Evolutionary conservation across 768 basidiomycete genomes (phyloP), one percentile per base, ranked within the genome.

Genomic region (Tremella fuciformis): DNA sequence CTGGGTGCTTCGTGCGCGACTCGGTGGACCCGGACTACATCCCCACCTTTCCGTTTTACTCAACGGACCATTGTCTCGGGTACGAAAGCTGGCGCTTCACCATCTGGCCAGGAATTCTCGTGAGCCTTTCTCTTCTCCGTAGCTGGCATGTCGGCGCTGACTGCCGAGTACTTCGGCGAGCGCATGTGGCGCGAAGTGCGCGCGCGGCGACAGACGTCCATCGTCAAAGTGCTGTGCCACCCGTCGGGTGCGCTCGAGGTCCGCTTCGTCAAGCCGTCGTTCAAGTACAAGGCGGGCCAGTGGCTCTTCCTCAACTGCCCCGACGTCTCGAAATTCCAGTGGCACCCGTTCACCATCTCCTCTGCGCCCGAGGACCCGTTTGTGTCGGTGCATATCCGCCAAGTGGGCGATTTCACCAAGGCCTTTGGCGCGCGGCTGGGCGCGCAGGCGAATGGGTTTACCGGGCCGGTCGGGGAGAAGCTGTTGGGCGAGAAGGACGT

Each of bases 261-360:
- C 47, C 87, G 91, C 48, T 92, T 96, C 71, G 77, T 86, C 73
- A 96, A 96, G 79, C 88, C 89, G 7, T 88, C 86, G 74, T 88
- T 96, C 82, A 89, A 87, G 73, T 93, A 96, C 78, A 87, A 86
- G 50, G 63, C 67, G 2, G 72, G 72, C 26, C 67, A 69, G 49
- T 70, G 69, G 70, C 42, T 68, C 16, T 71, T 70, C 49, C 55
- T 70, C 25, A 67, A 70, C 29, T 60, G 62, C 13, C 91, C 93
- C 2, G 89, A 91, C 44, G 77, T 96, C 11, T 92, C 90, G 42
- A 77, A 69, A 18, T 85, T 82, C 75, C 91, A 96, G 74, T 97
- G 91, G 91, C 92, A 94, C 78, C 92, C 93, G 88, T 93, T 94
- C 78, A 92, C 91, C 39, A 93, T 93, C 79, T 91, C 91, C 0